Base-by-base conservation (phyloP, 257 asterid genomes). In the Solanum pinnatisectum region DNA sequence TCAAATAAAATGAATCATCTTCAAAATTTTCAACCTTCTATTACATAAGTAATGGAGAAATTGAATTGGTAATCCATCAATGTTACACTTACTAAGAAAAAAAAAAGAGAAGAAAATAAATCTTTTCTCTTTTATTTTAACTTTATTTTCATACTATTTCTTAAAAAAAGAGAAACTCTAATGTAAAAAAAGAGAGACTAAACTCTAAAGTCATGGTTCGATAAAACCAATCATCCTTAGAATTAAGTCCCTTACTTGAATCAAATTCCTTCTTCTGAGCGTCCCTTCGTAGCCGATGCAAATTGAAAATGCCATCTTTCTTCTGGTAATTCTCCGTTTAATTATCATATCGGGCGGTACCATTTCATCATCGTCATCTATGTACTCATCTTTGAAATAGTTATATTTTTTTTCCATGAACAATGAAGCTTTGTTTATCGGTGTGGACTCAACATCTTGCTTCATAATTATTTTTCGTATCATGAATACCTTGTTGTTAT, bases 151-250 rank as follows among this genome's bases (percentile, higher is more conserved):
- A 7, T 70, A n/a, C 39, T 56, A 44, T 67, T 30, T 49, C 25
- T 30, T 5, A 16, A 16, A 52, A 35, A 35, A 5, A 35, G 37
- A 35, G 37, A 35, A 4, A 35, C 5, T 35, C 14, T 25, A 33
- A 71, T 68, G 4, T 35, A 3, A 35, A 35, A 46, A 52, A 16
- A 2, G 10, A 52, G 23, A 2, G 22, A 52, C 22, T 52, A 52
- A 52, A 16, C 60, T 52, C 1, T 33, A 56, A 0, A 1, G 10
- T 18, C n/a, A 18, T 18, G 96, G 89, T 87, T 96, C 98, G 14
- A 95, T 95, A 90, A 96, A 96, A 52, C 97, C 99, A 52, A 97
- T 95, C 95, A 95, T 92, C 88, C 94, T 88, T 70, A 96, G 95
- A 90, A 96, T 87, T 16, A 96, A 93, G 84, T 94, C 93, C 90